Percentiles rank a stretch among this genome's conserved stretches.
phyloP scores from a whole-genome alignment of 1,284 basidiomycete genomes.

The Apiotrichum mycotoxinovorans region DNA sequence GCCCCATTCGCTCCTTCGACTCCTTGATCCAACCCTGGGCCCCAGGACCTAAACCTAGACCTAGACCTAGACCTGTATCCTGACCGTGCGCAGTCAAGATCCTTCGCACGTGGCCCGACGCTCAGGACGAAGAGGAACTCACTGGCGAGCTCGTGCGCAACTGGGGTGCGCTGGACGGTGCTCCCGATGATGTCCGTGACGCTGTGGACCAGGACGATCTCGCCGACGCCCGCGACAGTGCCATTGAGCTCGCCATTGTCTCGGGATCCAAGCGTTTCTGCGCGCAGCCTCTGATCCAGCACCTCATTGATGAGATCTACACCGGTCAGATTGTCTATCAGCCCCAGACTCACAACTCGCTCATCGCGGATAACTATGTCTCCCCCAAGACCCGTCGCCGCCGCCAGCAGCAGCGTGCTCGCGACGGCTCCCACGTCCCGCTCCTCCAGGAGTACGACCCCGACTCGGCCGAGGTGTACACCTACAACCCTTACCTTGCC shows the following conservation, averaged over 20 bases:
- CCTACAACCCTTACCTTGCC: conserved; percentile 67
- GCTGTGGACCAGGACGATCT: conserved; percentile 60
- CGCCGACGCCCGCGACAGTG: conserved; percentile 62
- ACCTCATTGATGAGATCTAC: conserved; percentile 77
- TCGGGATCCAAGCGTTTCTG: conserved; percentile 75
- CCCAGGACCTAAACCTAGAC: too few species aligned
- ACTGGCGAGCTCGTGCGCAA: conserved; percentile 70
- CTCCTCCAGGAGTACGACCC: conserved; percentile 11
- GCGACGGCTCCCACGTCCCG: neutral
- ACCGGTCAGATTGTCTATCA: conserved; percentile 56
- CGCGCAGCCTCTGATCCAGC: conserved; percentile 72
- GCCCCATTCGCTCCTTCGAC: neutral
- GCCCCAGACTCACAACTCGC: conserved; percentile 60
- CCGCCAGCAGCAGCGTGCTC: conserved; percentile 7
- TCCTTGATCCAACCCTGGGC: neutral
- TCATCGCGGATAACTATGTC: conserved; percentile 76
- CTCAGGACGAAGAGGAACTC: conserved; percentile 61
- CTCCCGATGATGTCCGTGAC: conserved; percentile 62
- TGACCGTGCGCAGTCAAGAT: conserved; percentile 59
- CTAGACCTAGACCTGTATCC: neutral
- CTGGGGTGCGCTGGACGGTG: conserved; percentile 78
- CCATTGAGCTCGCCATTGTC: conserved; percentile 79
- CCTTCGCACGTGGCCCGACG: conserved; percentile 62
- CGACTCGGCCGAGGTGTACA: conserved; percentile 50
- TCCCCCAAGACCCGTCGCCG: conserved; percentile 46